Evolutionary conservation across 164 flowering plant species (phyloP).

Genomic region (Magnolia officinalis): DNA sequence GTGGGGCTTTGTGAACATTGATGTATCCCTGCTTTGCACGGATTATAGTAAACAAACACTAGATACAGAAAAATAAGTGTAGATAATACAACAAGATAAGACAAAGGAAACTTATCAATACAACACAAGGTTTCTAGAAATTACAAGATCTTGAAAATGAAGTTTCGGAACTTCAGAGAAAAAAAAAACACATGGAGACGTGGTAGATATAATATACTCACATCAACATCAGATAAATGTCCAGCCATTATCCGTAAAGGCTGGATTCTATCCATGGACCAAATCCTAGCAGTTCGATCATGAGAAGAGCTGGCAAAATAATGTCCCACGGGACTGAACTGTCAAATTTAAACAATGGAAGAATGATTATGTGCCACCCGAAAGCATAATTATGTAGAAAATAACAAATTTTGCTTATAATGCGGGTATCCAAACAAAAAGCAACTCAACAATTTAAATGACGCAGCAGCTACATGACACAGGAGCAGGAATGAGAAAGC

Average conservation of each 20-base stretch:
- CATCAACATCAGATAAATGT: slow-evolving; percentile 98
- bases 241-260: slow-evolving; percentile 96
- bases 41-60: not conserved
- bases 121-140: not conserved
- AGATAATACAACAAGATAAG: not conserved
- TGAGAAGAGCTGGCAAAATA: slow-evolving; percentile 97
- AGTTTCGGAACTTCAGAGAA: not conserved
- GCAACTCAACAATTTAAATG: not conserved
- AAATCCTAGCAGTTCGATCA: slow-evolving; percentile 96
- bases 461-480: not conserved
- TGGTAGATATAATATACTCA: slow-evolving; percentile 30
- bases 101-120: not conserved
- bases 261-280: slow-evolving; percentile 97
- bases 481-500: not conserved
- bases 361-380: not conserved
- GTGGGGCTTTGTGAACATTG: too few species aligned
- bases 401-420: not conserved
- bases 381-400: not conserved
- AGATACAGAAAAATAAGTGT: not conserved
- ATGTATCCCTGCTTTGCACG: too few species aligned
- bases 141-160: not conserved
- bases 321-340: slow-evolving; percentile 95
- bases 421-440: not conserved
- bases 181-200: not conserved
- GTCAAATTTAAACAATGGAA: slow-evolving; percentile 22